Percentiles rank a stretch among this genome's conserved stretches.
Evolutionary conservation across 352 stramenopile species (phyloP).

Genomic region (Phytophthora litchii): DNA sequence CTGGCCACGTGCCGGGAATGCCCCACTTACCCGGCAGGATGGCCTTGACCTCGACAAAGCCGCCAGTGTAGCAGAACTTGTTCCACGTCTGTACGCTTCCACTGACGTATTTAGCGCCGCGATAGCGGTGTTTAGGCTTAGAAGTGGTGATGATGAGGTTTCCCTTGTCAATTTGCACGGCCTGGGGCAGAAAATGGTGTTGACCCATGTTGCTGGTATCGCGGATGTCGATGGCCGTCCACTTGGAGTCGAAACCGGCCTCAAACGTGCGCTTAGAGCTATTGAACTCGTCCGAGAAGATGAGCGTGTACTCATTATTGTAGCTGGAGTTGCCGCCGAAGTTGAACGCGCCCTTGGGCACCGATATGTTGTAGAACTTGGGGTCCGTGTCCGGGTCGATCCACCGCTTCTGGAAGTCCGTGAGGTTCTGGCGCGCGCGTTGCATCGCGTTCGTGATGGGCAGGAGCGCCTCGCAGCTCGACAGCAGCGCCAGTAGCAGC

Average conservation of each 20-base stretch:
- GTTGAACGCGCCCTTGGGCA: constrained; percentile 54
- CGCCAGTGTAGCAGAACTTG: constrained; percentile 99
- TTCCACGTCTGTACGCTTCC: constrained; percentile 98
- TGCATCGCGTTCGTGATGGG: constrained; percentile 33
- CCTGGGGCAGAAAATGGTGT: constrained; percentile 95
- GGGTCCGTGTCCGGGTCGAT: constrained; percentile 82
- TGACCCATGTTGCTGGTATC: constrained; percentile 95
- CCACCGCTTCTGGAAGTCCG: constrained; percentile 52
- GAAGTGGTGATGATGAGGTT: constrained; percentile 93
- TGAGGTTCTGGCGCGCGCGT: constrained; percentile 46
- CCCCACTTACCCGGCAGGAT: constrained; percentile 95
- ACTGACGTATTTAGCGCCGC: constrained; percentile 80
- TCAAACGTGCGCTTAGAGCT: constrained; percentile 92
- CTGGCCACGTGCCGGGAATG: constrained; percentile 96
- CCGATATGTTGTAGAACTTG: constrained; percentile 45
- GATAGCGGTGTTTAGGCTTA: constrained; percentile 85
- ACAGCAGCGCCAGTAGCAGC: constrained; percentile 25
- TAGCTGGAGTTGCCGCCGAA: constrained; percentile 38
- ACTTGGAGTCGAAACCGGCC: constrained; percentile 94
- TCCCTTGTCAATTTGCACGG: constrained; percentile 92
- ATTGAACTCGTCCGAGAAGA: constrained; percentile 98
- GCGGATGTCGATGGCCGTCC: constrained; percentile 96
- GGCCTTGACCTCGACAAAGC: constrained; percentile 94
- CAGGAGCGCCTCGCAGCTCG: constrained; percentile 25
- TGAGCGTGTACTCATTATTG: constrained; percentile 73